Evolutionary conservation across 2,329 filamentous ascomycete species (phyloP), one percentile per base, ranked within the genome.

Genomic region (Atkinsonella hypoxylon): DNA sequence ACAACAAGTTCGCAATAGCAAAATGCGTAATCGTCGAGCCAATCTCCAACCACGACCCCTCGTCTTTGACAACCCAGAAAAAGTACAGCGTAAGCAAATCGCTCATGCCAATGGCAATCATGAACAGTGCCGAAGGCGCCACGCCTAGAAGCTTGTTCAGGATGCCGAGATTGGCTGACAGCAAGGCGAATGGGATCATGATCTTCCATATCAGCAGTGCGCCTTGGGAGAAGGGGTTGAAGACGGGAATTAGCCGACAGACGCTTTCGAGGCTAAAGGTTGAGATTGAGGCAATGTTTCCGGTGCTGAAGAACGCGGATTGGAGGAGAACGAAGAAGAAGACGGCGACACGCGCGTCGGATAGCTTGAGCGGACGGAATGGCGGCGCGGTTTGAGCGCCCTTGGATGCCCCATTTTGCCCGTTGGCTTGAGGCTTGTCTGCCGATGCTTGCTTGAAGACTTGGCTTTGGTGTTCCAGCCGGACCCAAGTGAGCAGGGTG

Each of bases 1-100:
- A 93, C 43, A 97, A 64, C 58, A 88, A 66, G 66, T 89, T 96
- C 17, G 89, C 91, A 69, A 98, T 97, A 54, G 83, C 82, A 67
- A 97, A 98, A 65, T 97, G 90, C 61, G 82, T 95, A 57, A 98
- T 98, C 3, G 89, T 96, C 30, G 89, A 95, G 32, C 93, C 93
- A 63, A 98, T 98, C 64, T 98, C 93, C 53, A 98, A 70, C 93
- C 93, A 98, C 20, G 86, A 93, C 0, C 93, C 93, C 64, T 98
- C 93, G 59, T 98, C 93, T 61, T 86, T 87, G 44, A 98, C 93
- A 60, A 95, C 88, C 82, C 88, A 98, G 70, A 98, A 98, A 73
- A 98, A 98, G 61, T 93, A 88, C 48, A 98, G 75, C 3, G 93
- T 97, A 64, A 97, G 76, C 47, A 95, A 81, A 64, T 98, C 93